A percentile compares a stretch with the other conserved stretches of the same genome.
Evolutionary conservation across 495 filamentous ascomycete species (phyloP).

Genomic region (Penicillium bialowiezense): DNA sequence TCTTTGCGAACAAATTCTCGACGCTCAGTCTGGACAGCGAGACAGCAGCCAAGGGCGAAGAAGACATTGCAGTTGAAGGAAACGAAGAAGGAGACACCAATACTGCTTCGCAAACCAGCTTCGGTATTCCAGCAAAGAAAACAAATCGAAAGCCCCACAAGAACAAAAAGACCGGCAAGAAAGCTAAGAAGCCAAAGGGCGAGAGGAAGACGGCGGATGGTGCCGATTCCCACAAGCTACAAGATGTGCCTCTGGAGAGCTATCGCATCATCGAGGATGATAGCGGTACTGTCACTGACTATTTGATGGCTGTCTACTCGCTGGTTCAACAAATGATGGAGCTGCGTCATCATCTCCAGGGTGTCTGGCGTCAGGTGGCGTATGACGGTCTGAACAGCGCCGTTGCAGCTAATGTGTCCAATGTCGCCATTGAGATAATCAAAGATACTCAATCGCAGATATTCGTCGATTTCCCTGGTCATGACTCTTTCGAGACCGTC

Average conservation of each 20-base stretch:
- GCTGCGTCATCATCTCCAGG: constrained; percentile 35
- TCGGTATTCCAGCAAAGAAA: background rate
- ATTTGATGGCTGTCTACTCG: constrained; percentile 38
- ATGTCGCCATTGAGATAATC: constrained; percentile 38
- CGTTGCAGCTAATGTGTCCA: constrained; percentile 41
- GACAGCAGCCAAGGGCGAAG: background rate
- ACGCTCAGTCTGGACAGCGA: background rate
- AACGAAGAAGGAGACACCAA: background rate
- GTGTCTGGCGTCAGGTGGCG: constrained; percentile 44
- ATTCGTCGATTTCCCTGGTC: constrained; percentile 40
- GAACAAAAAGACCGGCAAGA: background rate
- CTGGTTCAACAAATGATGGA: constrained; percentile 26
- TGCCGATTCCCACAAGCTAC: constrained; percentile 1
- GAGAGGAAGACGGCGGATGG: background rate
- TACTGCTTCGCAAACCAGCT: background rate
- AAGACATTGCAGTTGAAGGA: constrained; percentile 4
- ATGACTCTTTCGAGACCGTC: constrained; percentile 36
- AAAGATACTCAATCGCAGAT: constrained; percentile 31
- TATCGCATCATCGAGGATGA: constrained; percentile 44
- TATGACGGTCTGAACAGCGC: constrained; percentile 44
- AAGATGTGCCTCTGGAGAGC: constrained; percentile 37
- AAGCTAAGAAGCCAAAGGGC: background rate
- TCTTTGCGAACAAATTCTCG: background rate
- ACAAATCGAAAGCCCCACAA: background rate
- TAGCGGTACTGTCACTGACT: constrained; percentile 17